Evolutionary conservation across 257 asterid species (phyloP).

Genomic region (Solanum infundibuliforme): DNA sequence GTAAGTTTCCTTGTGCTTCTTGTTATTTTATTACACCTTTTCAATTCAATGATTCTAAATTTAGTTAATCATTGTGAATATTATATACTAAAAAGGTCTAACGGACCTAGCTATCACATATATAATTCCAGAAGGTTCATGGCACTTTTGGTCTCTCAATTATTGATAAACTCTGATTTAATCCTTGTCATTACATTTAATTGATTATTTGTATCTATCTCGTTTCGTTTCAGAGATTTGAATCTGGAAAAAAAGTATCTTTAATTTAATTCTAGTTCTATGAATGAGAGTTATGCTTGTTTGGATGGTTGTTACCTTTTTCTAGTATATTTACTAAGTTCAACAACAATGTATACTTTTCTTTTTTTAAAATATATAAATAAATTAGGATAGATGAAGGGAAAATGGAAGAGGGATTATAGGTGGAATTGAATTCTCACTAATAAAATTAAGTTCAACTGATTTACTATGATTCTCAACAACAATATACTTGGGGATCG

Average conservation of each 20-base stretch:
- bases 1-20: not conserved
- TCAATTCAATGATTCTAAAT: not conserved
- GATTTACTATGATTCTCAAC: not conserved
- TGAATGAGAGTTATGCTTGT: not conserved
- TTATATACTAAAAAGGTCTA: not conserved
- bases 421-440: not conserved
- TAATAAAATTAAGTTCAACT: no score
- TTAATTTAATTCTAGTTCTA: not conserved
- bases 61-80: not conserved
- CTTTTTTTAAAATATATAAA: no score
- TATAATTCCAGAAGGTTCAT: not conserved
- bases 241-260: not conserved
- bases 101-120: not conserved
- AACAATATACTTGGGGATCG: no score
- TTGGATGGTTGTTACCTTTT: not conserved
- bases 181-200: not conserved
- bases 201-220: not conserved
- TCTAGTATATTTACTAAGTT: no score
- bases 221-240: not conserved
- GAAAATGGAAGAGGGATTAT: no score
- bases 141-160: rapidly evolving
- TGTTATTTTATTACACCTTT: not conserved
- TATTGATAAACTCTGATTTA: not conserved
- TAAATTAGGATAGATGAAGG: no score
- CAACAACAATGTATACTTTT: no score